Evolutionary conservation across 805 yeast species (phyloP), one percentile per base, ranked within the genome.

Genomic region (Hyphopichia homilentoma): DNA sequence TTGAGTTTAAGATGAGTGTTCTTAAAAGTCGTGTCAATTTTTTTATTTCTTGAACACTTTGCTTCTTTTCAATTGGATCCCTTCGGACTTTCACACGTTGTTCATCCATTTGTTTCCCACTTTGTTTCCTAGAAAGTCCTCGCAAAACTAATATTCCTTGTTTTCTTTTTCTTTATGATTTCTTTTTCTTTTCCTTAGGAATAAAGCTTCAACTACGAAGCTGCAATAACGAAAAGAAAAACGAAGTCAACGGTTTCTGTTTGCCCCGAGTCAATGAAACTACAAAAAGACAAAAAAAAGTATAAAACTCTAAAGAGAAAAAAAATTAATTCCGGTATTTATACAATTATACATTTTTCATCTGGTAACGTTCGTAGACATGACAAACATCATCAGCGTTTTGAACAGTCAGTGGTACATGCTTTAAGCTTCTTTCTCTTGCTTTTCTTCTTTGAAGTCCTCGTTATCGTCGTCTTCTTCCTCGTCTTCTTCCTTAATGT

Each of bases 391-490:
- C n/a, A n/a, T n/a, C n/a, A n/a, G 6, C 21, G 20, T 13, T 19
- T 12, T 15, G 7, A 17, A 28, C 6, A 6, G 21, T 5, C 21
- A 8, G 7, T 9, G 16, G 16, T 16, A 9, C n/a, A 17, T 16
- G 11, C 7, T 7, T 8, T 24, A 12, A 7, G 7, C 12, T 15
- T 7, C 13, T 24, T 24, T 7, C n/a, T n/a, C n/a, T n/a, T n/a
- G n/a, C n/a, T n/a, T n/a, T n/a, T 50, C 53, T 31, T 69, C 77
- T 27, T 75, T 69, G 39, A 75, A 75, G 39, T 78, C 80, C 12
- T 54, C 72, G 32, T 68, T 70, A 17, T 70, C 80, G 16, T 64
- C 77, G 21, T 63, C 74, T 3, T 69, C 77, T 17, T 65, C 73
- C 3, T 61, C 75, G 11, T 58, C 76, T 3, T 63, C 73, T 15